Evolutionary conservation across 2,329 filamentous ascomycete species (phyloP).

Genomic region (Fusarium sp.): DNA sequence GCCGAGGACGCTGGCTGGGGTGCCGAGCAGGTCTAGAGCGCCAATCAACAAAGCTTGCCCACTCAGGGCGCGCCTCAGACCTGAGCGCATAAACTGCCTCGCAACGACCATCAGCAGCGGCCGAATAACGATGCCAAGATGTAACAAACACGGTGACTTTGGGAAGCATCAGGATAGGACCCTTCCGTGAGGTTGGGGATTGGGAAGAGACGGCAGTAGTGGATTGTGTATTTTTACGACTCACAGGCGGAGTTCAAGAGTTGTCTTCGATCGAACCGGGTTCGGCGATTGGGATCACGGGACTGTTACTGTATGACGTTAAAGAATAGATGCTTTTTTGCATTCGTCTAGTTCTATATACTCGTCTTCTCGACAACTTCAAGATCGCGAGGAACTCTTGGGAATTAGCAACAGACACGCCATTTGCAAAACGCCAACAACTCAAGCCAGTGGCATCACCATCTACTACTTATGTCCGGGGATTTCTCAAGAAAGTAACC

Average conservation of each 20-base stretch:
- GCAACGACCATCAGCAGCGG: slow-evolving; percentile 11
- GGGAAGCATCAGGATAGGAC: slow-evolving; percentile 10
- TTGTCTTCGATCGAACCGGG: slow-evolving; percentile 13
- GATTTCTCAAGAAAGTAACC: slow-evolving; percentile 80
- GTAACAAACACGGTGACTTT: slow-evolving; percentile 28
- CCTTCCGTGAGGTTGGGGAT: background rate
- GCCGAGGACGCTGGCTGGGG: slow-evolving; percentile 78
- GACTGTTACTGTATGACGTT: slow-evolving; percentile 20
- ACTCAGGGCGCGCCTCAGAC: slow-evolving; percentile 8
- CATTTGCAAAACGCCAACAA: slow-evolving; percentile 23
- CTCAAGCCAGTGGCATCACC: background rate
- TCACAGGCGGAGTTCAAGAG: slow-evolving; percentile 29
- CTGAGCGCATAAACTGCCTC: slow-evolving; percentile 14
- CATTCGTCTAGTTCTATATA: background rate
- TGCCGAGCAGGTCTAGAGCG: slow-evolving; percentile 76
- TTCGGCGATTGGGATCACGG: slow-evolving; percentile 25
- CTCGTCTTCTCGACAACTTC: background rate
- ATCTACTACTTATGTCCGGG: slow-evolving; percentile 57
- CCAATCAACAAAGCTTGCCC: slow-evolving; percentile 4
- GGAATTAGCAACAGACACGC: slow-evolving; percentile 11
- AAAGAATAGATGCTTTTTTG: slow-evolving; percentile 29
- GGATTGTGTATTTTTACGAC: slow-evolving; percentile 27
- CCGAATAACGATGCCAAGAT: slow-evolving; percentile 17
- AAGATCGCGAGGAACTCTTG: background rate
- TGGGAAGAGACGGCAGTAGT: slow-evolving; percentile 19